phyloP scores from a whole-genome alignment of 352 stramenopile genomes.

The Phytopythium kandeliae region DNA sequence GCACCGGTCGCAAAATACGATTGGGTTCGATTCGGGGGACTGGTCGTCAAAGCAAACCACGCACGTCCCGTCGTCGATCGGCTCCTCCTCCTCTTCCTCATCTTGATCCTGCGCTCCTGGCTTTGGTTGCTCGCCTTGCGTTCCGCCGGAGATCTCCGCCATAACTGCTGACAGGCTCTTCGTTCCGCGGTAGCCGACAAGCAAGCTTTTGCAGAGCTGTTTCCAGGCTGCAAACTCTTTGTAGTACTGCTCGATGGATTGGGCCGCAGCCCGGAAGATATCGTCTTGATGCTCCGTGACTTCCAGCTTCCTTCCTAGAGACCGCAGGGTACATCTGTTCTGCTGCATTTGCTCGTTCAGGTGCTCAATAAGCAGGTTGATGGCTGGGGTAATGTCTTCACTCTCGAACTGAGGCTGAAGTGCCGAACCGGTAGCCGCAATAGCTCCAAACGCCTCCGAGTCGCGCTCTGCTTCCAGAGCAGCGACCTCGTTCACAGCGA shows the following conservation, averaged over 20 bases:
- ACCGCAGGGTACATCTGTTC: conserved; percentile 58
- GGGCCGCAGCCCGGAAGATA: conserved; percentile 14
- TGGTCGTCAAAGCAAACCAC: conserved; percentile 88
- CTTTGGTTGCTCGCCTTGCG: background rate
- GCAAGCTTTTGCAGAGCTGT: conserved; percentile 54
- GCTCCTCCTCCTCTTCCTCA: conserved; percentile 32
- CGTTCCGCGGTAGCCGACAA: conserved; percentile 44
- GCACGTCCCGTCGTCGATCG: conserved; percentile 81
- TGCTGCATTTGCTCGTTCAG: conserved; percentile 66
- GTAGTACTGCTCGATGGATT: conserved; percentile 66
- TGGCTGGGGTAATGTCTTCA: conserved; percentile 71
- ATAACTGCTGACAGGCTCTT: conserved; percentile 14
- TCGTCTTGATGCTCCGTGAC: conserved; percentile 21
- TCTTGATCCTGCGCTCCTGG: background rate
- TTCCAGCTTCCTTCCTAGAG: conserved; percentile 46
- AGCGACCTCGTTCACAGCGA: conserved; percentile 28
- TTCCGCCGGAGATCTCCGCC: background rate
- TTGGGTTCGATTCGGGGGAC: conserved; percentile 83
- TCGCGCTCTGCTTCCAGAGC: background rate
- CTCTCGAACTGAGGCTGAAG: conserved; percentile 1
- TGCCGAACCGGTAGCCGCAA: background rate
- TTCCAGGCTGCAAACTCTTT: conserved; percentile 77
- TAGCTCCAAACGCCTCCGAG: background rate
- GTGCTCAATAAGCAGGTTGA: conserved; percentile 74
- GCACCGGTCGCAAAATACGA: conserved; percentile 88